Conservation (phyloP, 192 early-diverging fungal genomes). For the Coemansia interrupta region DNA sequence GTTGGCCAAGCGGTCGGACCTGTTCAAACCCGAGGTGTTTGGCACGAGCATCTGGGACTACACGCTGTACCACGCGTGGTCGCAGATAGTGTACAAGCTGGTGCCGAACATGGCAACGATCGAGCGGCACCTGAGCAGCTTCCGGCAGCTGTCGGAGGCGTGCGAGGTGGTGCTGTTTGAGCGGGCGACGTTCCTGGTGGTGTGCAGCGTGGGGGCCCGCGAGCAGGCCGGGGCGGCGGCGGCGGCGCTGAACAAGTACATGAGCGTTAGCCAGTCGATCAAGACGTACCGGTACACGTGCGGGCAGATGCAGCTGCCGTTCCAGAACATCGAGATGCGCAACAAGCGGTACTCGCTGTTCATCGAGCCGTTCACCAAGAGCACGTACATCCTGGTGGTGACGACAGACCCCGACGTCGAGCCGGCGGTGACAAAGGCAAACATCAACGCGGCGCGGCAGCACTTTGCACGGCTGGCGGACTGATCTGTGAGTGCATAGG, state of each 20-base stretch:
- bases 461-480: constrained; percentile 34
- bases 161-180: constrained; percentile 96
- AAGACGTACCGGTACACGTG: constrained; percentile 47
- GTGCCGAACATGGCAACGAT: constrained; percentile 88
- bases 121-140: constrained; percentile 74
- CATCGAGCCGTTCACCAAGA: constrained; percentile 54
- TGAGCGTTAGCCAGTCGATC: constrained; percentile 37
- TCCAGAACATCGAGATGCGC: constrained; percentile 85
- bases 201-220: constrained; percentile 50
- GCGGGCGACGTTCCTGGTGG: constrained; percentile 90
- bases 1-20: constrained; percentile 27
- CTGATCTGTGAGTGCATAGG: background rate
- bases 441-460: constrained; percentile 34
- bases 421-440: constrained; percentile 50
- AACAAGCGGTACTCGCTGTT: constrained; percentile 55
- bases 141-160: constrained; percentile 82
- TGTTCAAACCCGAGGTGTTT: constrained; percentile 27
- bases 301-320: constrained; percentile 62
- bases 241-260: constrained; percentile 18
- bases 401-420: constrained; percentile 48
- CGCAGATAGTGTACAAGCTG: constrained; percentile 89
- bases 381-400: constrained; percentile 50
- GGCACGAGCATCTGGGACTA: constrained; percentile 41
- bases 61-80: constrained; percentile 77
- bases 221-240: background rate